A percentile compares a stretch with the other conserved stretches of the same genome.
Evolutionary conservation across 2,329 filamentous ascomycete genomes (phyloP).

Genomic region (Botrytis fragariae): DNA sequence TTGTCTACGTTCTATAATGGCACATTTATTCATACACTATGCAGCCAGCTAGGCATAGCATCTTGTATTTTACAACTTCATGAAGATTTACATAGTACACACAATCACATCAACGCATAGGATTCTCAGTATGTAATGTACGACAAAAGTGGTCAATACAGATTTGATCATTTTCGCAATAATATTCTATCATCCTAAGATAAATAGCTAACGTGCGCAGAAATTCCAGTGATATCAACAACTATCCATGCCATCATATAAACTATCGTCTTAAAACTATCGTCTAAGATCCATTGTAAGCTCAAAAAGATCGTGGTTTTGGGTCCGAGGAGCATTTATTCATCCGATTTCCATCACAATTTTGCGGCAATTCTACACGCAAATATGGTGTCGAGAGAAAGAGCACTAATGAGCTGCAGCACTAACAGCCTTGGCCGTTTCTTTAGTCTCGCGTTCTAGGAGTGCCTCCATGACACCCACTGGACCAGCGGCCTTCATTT

Average conservation of each 20-base stretch:
- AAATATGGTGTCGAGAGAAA: not conserved
- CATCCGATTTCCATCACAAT: not conserved
- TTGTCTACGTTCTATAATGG: not conserved
- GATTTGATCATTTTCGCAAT: not conserved
- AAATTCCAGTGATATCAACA: constrained; percentile 22
- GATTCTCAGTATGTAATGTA: not conserved
- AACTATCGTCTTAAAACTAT: not conserved
- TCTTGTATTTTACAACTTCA: not conserved
- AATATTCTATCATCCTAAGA: not conserved
- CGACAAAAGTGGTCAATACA: not conserved
- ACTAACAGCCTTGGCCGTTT: constrained; percentile 37
- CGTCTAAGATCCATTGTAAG: constrained; percentile 20
- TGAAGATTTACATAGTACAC: not conserved
- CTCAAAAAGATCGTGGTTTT: constrained; percentile 38
- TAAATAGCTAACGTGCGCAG: constrained; percentile 8
- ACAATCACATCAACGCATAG: not conserved
- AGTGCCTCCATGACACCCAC: constrained; percentile 56
- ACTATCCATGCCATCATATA: constrained; percentile 4
- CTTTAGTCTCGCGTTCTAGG: constrained; percentile 53
- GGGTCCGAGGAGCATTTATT: constrained; percentile 38
- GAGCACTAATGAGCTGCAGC: constrained; percentile 32
- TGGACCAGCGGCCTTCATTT: constrained; percentile 52
- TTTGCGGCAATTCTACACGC: not conserved
- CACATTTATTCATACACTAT: not conserved
- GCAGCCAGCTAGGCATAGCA: not conserved